Evolutionary conservation across 805 yeast species (phyloP), one percentile per base, ranked within the genome.

Genomic region (Wickerhamomyces queroliae): DNA sequence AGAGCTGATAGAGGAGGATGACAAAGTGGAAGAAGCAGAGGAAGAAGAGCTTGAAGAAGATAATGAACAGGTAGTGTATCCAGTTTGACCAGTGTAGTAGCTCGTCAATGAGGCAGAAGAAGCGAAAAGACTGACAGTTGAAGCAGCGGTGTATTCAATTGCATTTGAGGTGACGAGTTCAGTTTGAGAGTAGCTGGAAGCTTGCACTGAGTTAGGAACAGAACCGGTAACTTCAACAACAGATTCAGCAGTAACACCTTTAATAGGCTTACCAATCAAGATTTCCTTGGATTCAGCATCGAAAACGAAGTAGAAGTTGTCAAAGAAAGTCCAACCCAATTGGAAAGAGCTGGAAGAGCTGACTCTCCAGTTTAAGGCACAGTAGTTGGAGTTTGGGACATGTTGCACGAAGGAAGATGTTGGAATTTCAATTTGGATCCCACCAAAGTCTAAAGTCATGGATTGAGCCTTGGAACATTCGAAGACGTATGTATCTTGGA

Each of bases 361-460:
- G 18, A 46, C 39, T 17, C 43, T 34, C 19, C 42, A 33, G 29
- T 40, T 41, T 6, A 44, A 30, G 32, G 46, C 29, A 46, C 52
- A 48, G 41, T 42, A 44, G n/a, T 40, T 43, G 17, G 45, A 27
- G 22, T 40, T 44, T 19, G 37, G 24, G 15, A 43, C 19, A 18
- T 42, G 36, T 25, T 37, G 34, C 25, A 48, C 38, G 21, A 38
- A 48, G 12, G 37, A 36, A n/a, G 45, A 37, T 13, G 35, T 31
- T 24, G 45, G 37, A n/a, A 43, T 36, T 10, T 33, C 39, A 37
- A 41, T 37, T 22, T 38, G 20, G 28, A 36, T 29, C 21, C 42
- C 49, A 42, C 52, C 49, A 25, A 48, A 48, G 35, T 48, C 45
- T 13, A 48, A 19, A 12, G 44, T 38, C 16, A 48, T 29, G 12